Conservation (phyloP, 345 rosid genomes). For the Linum tenue region DNA sequence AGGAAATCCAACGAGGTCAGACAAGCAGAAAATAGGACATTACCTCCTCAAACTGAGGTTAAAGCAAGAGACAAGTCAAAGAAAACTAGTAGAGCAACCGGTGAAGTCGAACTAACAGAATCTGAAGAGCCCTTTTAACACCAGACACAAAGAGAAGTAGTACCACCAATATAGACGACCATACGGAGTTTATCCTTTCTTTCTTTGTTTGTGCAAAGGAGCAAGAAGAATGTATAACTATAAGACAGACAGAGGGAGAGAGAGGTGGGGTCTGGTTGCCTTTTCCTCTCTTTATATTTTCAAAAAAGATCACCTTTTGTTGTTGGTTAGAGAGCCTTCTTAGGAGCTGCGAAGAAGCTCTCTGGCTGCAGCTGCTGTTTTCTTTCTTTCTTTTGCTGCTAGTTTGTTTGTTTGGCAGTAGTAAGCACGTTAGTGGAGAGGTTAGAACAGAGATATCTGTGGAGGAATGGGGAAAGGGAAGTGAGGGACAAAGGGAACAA, state of each 20-base stretch:
- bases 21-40: conserved; percentile 9
- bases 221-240: conserved; percentile 9
- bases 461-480: conserved; percentile 1
- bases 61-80: conserved; percentile 11
- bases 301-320: conserved; percentile 48
- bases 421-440: background rate
- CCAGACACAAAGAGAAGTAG: background rate
- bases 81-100: background rate
- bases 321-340: conserved; percentile 29
- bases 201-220: conserved; percentile 20
- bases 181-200: background rate
- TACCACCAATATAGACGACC: background rate
- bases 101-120: conserved; percentile 11
- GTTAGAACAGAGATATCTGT: background rate
- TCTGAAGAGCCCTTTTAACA: background rate
- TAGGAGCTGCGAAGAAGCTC: conserved; percentile 33
- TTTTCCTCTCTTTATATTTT: conserved; percentile 30
- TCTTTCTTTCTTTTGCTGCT: background rate
- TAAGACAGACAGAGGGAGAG: conserved; percentile 12
- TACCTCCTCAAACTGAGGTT: conserved; percentile 22
- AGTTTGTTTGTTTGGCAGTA: conserved; percentile 19
- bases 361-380: conserved; percentile 16
- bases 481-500: conserved; percentile 46
- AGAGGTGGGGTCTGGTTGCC: conserved; percentile 26
- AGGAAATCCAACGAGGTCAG: conserved; percentile 10